phyloP scores from a whole-genome alignment of 208 protist genomes.

The Acanthamoeba quina region DNA sequence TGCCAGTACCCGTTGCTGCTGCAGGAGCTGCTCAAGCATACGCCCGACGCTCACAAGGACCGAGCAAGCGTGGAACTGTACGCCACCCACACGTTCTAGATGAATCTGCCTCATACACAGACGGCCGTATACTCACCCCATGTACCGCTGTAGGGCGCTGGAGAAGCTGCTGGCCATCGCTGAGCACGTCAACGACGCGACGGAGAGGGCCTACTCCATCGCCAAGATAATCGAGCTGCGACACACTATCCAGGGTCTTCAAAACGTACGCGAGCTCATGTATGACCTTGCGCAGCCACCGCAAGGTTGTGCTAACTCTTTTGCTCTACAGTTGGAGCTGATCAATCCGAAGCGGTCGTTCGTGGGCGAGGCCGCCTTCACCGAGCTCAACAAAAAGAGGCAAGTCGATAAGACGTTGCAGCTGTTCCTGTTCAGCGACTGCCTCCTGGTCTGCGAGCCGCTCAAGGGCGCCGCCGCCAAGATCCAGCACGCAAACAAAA shows the following conservation, averaged over 20 bases:
- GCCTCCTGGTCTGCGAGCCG: constrained; percentile 16
- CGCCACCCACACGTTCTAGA: not conserved
- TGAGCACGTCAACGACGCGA: constrained; percentile 30
- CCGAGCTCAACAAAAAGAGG: constrained; percentile 42
- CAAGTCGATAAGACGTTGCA: constrained; percentile 12
- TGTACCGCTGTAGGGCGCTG: not conserved
- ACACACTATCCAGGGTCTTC: constrained; percentile 5
- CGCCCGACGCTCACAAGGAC: constrained; percentile 31
- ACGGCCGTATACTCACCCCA: no score
- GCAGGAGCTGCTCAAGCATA: constrained; percentile 50
- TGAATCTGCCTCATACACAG: no score
- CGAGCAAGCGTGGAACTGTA: constrained; percentile 14
- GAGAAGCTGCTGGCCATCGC: constrained; percentile 22
- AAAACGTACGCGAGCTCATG: not conserved
- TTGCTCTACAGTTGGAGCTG: constrained; percentile 23
- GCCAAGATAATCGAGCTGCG: constrained; percentile 44
- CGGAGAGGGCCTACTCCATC: constrained; percentile 35
- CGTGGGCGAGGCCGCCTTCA: constrained; percentile 8
- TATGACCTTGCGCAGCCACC: not conserved
- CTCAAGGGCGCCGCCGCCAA: constrained; percentile 26
- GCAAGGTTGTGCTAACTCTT: not conserved
- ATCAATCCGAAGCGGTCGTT: constrained; percentile 35
- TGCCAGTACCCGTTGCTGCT: constrained; percentile 59
- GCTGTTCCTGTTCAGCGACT: constrained; percentile 42
- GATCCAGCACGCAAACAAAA: not conserved